phyloP scores from a whole-genome alignment of 2,329 filamentous ascomycete genomes.

The Helotiales sp. region DNA sequence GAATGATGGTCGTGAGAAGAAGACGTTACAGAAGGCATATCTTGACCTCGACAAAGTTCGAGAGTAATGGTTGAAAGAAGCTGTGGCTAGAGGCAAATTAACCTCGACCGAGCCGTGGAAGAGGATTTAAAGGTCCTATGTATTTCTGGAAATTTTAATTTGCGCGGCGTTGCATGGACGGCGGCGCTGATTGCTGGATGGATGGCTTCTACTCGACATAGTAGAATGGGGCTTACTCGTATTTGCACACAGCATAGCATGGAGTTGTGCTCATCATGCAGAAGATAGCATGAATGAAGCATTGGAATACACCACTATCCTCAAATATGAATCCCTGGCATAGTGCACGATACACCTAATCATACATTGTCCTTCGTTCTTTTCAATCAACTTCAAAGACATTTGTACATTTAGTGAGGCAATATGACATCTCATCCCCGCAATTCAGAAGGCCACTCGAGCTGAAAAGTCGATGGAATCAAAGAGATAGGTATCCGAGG shows the following conservation, averaged over 20 bases:
- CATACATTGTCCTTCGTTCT: too few species aligned
- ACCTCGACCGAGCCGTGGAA: too few species aligned
- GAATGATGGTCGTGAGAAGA: slow-evolving; percentile 68
- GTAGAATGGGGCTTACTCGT: background rate
- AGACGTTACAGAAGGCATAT: slow-evolving; percentile 53
- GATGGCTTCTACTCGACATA: slow-evolving; percentile 2
- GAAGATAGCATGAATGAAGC: background rate
- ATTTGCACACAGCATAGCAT: slow-evolving; percentile 4
- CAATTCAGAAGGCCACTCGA: too few species aligned
- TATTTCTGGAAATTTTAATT: slow-evolving; percentile 21
- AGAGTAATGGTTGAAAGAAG: slow-evolving; percentile 38
- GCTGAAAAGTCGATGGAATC: background rate
- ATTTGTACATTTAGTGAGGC: too few species aligned
- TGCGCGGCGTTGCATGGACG: slow-evolving; percentile 25
- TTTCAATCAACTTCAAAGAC: too few species aligned
- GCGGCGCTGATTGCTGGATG: slow-evolving; percentile 17
- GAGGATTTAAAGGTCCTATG: slow-evolving; percentile 7
- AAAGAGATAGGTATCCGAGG: background rate
- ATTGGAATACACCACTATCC: too few species aligned
- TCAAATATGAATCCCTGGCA: too few species aligned
- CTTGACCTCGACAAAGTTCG: slow-evolving; percentile 30
- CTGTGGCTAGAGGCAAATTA: background rate
- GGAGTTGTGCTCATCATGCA: slow-evolving; percentile 4
- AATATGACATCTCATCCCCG: too few species aligned
- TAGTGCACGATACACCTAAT: too few species aligned